Evolutionary conservation across 768 basidiomycete genomes (phyloP).

Genomic region (Lentinula detonsa): DNA sequence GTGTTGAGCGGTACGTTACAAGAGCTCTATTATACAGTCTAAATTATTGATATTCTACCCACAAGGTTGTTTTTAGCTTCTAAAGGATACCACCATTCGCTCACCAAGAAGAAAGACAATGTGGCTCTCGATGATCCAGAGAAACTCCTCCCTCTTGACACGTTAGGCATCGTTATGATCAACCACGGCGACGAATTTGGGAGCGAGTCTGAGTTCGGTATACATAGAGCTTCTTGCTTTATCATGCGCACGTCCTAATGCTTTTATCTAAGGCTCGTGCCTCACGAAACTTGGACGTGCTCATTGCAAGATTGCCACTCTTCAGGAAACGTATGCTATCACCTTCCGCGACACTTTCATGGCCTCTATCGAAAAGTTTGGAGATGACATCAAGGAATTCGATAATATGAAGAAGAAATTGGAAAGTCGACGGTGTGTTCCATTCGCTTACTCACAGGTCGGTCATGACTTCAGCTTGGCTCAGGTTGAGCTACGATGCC

Average conservation of each 20-base stretch:
- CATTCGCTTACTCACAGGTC: not conserved
- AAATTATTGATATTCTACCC: not conserved
- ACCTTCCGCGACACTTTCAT: conserved; percentile 73
- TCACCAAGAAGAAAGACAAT: conserved; percentile 76
- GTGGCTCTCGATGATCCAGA: conserved; percentile 55
- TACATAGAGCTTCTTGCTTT: conserved; percentile 6
- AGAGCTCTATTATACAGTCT: not conserved
- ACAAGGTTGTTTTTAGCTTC: conserved; percentile 68
- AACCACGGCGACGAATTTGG: conserved; percentile 77
- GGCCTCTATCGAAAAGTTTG: conserved; percentile 54
- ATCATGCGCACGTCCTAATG: not conserved
- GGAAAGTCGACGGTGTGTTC: conserved; percentile 69
- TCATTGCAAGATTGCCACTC: conserved; percentile 76
- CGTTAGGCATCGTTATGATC: conserved; percentile 83
- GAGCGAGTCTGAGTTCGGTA: conserved; percentile 71
- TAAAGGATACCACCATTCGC: conserved; percentile 56
- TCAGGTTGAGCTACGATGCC: conserved; percentile 73
- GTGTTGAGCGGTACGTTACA: conserved; percentile 60
- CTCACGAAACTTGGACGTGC: conserved; percentile 75
- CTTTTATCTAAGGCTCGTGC: conserved; percentile 46
- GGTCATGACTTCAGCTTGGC: not conserved
- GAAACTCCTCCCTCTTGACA: conserved; percentile 72
- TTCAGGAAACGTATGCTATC: conserved; percentile 77
- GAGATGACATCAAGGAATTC: conserved; percentile 79
- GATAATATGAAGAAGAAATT: conserved; percentile 78